Evolutionary conservation across 2,329 filamentous ascomycete genomes (phyloP), one percentile per base, ranked within the genome.

Genomic region (Epichloe glyceriae): DNA sequence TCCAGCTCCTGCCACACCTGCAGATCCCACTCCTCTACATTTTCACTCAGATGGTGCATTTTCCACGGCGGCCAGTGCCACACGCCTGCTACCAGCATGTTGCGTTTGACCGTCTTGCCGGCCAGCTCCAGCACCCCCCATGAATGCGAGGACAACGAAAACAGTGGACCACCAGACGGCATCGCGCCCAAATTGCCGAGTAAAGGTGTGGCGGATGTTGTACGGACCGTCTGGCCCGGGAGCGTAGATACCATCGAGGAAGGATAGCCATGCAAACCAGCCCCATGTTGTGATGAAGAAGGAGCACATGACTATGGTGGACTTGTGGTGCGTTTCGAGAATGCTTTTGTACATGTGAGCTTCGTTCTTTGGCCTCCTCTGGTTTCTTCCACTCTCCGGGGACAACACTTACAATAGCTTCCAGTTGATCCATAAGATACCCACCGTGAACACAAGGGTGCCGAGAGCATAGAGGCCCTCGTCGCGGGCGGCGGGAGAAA

Each of bases 251-350:
- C 67, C 67, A 1, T 81, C 76, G 11, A 94, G 78, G 61, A 93
- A 83, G 47, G 79, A 73, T 60, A 88, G 82, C 88, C 88, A 95
- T 3, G 64, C 66, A 64, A 73, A 80, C 78, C 88, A 94, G 30
- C 86, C 87, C 3, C 66, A 63, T 4, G 78, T 69, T 4, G 81
- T 84, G 57, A 83, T 60, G 56, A 78, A 63, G 63, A 85, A 80
- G 37, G 73, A 72, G 39, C 71, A 65, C 56, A 76, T 73, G 34
- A 86, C 80, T 30, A 88, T 74, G 50, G 76, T 59, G 1, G 83
- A 80, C 60, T 88, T 88, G 71, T 84, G 82, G 66, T 90, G 84
- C 10, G 85, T 85, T 67, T 93, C 87, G 49, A 94, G 73, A 54
- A 86, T 78, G 56, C 80, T 68, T 57, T 17, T 4, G 8, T 11